Conservation (phyloP, 1,139 yeast species). For the Lodderomyces pseudojiufengensis region DNA sequence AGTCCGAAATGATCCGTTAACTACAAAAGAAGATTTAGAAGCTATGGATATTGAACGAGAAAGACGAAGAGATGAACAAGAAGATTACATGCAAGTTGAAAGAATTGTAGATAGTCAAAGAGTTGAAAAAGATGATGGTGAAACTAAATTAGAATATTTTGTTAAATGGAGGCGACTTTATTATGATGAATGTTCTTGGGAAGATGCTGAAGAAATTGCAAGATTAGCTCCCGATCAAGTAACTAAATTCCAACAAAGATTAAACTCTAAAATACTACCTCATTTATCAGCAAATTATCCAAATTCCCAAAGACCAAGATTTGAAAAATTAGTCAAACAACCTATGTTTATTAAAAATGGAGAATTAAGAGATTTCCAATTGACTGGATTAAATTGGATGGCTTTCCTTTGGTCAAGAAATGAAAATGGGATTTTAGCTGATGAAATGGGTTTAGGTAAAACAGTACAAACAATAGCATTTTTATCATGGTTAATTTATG, state of each 20-base stretch:
- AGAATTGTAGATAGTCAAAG: slow-evolving; percentile 88
- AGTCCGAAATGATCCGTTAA: slow-evolving; percentile 70
- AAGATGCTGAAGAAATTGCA: slow-evolving; percentile 84
- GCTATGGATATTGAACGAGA: slow-evolving; percentile 90
- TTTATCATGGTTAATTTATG: slow-evolving; percentile 88
- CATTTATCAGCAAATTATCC: slow-evolving; percentile 76
- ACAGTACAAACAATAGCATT: slow-evolving; percentile 97
- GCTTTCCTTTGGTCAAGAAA: slow-evolving; percentile 97
- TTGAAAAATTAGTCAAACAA: slow-evolving; percentile 81
- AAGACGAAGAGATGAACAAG: slow-evolving; percentile 76
- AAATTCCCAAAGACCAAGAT: slow-evolving; percentile 68
- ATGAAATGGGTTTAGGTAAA: slow-evolving; percentile 99
- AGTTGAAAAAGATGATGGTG: slow-evolving; percentile 50
- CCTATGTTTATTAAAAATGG: slow-evolving; percentile 91
- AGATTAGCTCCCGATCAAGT: slow-evolving; percentile 82
- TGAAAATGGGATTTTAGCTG: slow-evolving; percentile 96
- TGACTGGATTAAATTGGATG: slow-evolving; percentile 99
- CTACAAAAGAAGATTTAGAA: slow-evolving; percentile 88
- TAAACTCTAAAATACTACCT: slow-evolving; percentile 82
- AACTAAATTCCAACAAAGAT: slow-evolving; percentile 73
- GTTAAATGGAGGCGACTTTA: slow-evolving; percentile 93
- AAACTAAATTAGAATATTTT: slow-evolving; percentile 68
- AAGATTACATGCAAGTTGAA: slow-evolving; percentile 82
- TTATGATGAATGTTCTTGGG: slow-evolving; percentile 98
- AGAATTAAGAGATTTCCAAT: slow-evolving; percentile 91